Conservation (phyloP, 495 filamentous ascomycete species). For the Penicillium ucsense region DNA sequence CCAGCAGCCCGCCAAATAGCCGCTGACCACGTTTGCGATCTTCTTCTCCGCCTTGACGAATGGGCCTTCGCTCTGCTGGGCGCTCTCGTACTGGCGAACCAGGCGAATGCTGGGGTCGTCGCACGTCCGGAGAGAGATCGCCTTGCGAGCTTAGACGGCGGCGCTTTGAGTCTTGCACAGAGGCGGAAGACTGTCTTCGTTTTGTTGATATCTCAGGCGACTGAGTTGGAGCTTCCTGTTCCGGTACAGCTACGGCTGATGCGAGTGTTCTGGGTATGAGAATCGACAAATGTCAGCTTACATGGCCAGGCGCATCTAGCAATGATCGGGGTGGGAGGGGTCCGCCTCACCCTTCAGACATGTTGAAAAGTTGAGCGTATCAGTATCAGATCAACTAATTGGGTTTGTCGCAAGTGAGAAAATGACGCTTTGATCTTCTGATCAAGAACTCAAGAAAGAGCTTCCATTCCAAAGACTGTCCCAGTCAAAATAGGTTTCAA, state of each 20-base stretch:
- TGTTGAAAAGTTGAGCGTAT: background rate
- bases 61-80: conserved; percentile 36
- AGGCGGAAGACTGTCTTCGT: conserved; percentile 46
- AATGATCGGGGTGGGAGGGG: background rate
- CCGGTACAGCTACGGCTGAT: conserved; percentile 57
- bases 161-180: conserved; percentile 48
- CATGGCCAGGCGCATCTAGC: background rate
- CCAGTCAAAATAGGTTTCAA: no score
- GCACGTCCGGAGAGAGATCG: conserved; percentile 10
- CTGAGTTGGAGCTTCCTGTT: conserved; percentile 23
- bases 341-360: conserved; percentile 25
- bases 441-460: no score
- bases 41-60: conserved; percentile 44
- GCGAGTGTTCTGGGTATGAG: conserved; percentile 37
- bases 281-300: conserved; percentile 2
- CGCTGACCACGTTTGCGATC: conserved; percentile 82
- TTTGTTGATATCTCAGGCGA: conserved; percentile 35
- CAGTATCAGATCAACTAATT: no score
- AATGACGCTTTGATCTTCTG: no score
- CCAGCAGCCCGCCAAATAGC: conserved; percentile 81
- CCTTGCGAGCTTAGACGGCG: conserved; percentile 36
- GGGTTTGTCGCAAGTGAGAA: no score
- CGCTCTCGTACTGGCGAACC: conserved; percentile 9
- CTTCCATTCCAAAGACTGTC: no score
- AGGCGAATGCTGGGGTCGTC: conserved; percentile 7